Conservation (phyloP, 1,284 basidiomycete genomes). For the Ceratobasidium sp. region DNA sequence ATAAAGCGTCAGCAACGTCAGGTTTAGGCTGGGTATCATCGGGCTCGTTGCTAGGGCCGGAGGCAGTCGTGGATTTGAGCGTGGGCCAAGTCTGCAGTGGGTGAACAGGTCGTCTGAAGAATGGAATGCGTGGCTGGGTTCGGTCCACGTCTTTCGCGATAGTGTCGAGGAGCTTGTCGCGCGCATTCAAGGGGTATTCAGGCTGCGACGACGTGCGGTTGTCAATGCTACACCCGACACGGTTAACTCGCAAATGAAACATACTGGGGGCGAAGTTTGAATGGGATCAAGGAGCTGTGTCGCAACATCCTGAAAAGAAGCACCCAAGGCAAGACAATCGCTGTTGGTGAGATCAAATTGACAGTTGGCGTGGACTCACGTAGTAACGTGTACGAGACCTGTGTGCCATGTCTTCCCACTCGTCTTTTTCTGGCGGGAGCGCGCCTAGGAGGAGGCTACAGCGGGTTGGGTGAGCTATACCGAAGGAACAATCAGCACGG, state of each 20-base stretch:
- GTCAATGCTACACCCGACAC: not conserved
- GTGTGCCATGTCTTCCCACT: constrained; percentile 44
- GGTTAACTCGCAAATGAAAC: constrained; percentile 9
- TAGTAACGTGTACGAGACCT: constrained; percentile 47
- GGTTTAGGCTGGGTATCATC: constrained; percentile 14
- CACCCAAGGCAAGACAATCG: constrained; percentile 19
- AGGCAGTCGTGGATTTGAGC: not conserved
- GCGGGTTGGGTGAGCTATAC: not conserved
- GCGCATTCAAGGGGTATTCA: constrained; percentile 49
- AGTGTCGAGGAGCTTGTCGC: constrained; percentile 52
- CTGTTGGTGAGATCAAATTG: constrained; percentile 15
- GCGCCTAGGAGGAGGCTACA: constrained; percentile 47
- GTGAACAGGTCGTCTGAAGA: constrained; percentile 50
- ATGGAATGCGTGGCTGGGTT: constrained; percentile 51
- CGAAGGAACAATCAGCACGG: not conserved
- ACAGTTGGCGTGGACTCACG: constrained; percentile 34
- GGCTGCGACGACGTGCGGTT: constrained; percentile 42
- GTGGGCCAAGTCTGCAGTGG: constrained; percentile 32
- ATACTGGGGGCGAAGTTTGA: constrained; percentile 45
- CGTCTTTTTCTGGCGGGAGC: constrained; percentile 47
- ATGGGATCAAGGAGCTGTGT: constrained; percentile 46
- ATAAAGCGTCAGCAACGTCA: constrained; percentile 44
- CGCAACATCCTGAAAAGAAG: constrained; percentile 43
- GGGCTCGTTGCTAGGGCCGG: constrained; percentile 18
- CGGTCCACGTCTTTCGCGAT: constrained; percentile 54